Evolutionary conservation across 495 filamentous ascomycete species (phyloP), one percentile per base, ranked within the genome.

Genomic region (Cetradonia linearis): DNA sequence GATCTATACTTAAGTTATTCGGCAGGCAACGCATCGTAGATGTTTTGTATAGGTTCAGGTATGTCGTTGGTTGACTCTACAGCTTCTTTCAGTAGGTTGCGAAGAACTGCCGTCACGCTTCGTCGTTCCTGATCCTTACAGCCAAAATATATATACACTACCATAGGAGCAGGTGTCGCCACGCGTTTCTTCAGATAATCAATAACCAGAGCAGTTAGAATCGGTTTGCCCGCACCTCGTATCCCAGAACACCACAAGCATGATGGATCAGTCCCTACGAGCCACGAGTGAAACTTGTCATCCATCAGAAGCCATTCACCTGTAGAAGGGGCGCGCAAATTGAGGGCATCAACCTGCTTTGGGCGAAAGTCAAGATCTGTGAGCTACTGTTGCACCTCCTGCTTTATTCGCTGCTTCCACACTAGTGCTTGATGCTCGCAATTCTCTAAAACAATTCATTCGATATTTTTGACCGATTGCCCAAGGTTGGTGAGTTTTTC

Each of bases 181-280:
- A 25, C 7, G 3, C 31, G 28, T 36, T 27, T 23, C 9, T 36
- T 11, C 1, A 58, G 28, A n/a, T 58, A 11, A 10, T 48, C 30
- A 9, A 58, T 34, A 13, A 58, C 56, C 27, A 48, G 42, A 48
- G 56, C 33, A 25, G 56, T 48, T 27, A 47, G 56, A 36, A 58
- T 10, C 9, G 56, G 34, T 27, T 58, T 58, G 9, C 56, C 56
- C 0, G n/a, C 56, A 4, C 56, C 56, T 10, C 38, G 56, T 3
- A 58, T 58, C 9, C 38, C 40, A 2, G 56, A 48, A 25, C 56
- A 58, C 28, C 40, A 58, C 3, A 58, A 16, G 10, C 40, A 48
- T 2, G 28, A 10, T 2, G 42, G 11, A 8, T 40, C 28, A 34
- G 2, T 36, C 1, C 28, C 18, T 2, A 10, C 11, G 7, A 58